Evolutionary conservation across 2,329 filamentous ascomycete species (phyloP), one percentile per base, ranked within the genome.

Genomic region (Fusarium beomiforme): DNA sequence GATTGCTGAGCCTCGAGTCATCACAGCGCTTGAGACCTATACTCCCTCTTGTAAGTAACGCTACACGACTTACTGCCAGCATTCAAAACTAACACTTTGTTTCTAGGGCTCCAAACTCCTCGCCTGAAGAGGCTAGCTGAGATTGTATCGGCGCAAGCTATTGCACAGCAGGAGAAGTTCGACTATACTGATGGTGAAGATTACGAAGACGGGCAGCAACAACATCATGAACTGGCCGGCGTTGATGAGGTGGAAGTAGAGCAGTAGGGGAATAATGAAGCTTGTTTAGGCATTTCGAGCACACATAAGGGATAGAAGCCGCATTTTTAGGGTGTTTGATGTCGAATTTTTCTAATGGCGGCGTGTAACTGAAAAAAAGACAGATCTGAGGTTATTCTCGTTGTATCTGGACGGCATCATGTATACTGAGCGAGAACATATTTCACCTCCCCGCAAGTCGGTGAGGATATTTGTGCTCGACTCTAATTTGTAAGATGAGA

Each of bases 21-120:
- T 99, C 78, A 98, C 95, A 6, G 96, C 96, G 57, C 85, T 99
- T 73, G 96, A 99, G 85, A 99, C 96, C 17, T 99, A 99, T 81
- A 98, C 96, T 54, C 96, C 96, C 70, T 97, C 95, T 74, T 99
- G 95, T 96, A 87, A 88, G 93, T 78, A 26, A 21, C 8, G 37
- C 33, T 10, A 17, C 23, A 37, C n/a, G 16, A 26, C 29, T 47
- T 70, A 29, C 21, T 39, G 7, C 5, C 3, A 0, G 6, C 71
- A 66, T 70, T 61, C 67, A 34, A 75, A 60, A 80, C 80, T 82
- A 77, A 82, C 63, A 12, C 8, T 14, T 21, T 21, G 29, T n/a
- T 46, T 41, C 16, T 65, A 96, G 93, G 94, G 95, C 90, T 98
- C 53, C 95, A 98, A 93, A 98, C 95, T 64, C 95, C 95, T 50